phyloP scores from a whole-genome alignment of 441 rosid genomes.

The Bocquillonia castaneifolia region DNA sequence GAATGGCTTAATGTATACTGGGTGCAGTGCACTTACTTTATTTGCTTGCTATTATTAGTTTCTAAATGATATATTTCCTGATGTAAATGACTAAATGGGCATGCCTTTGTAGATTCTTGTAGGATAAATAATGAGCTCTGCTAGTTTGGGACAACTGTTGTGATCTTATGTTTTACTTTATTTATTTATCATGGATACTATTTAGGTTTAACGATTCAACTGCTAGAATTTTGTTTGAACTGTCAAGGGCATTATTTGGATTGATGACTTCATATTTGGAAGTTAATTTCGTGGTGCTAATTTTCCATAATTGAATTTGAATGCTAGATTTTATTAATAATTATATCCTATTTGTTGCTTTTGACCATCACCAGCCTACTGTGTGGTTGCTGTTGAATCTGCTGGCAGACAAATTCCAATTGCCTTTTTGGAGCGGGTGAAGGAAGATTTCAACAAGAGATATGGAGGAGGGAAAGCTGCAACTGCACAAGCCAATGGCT shows the following conservation, averaged over 20 bases:
- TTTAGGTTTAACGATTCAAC: not conserved
- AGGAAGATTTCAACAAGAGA: constrained; percentile 77
- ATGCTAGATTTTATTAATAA: not conserved
- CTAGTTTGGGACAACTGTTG: not conserved
- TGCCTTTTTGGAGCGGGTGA: constrained; percentile 83
- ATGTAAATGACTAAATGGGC: not conserved
- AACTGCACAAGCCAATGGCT: constrained; percentile 63
- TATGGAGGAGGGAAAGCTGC: constrained; percentile 84
- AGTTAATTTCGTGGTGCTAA: not conserved
- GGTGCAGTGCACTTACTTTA: not conserved
- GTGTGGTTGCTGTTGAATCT: constrained; percentile 93
- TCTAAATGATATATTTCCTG: not conserved
- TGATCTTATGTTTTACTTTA: not conserved
- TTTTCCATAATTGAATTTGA: not conserved
- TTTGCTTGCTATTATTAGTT: not conserved
- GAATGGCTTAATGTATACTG: not conserved
- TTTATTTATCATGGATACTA: too few relatives aligned
- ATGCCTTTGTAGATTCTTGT: not conserved
- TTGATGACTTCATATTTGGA: not conserved
- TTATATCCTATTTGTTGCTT: not conserved
- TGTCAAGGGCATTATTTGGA: not conserved
- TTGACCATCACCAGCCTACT: constrained; percentile 55
- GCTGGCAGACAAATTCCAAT: constrained; percentile 85
- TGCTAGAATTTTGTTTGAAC: not conserved
- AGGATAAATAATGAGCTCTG: not conserved